These are phyloP conservation scores for Dothideomycetes sp. DNA, from an alignment of 2,329 filamentous ascomycete genomes.

Conservation along the genomic window DNA sequence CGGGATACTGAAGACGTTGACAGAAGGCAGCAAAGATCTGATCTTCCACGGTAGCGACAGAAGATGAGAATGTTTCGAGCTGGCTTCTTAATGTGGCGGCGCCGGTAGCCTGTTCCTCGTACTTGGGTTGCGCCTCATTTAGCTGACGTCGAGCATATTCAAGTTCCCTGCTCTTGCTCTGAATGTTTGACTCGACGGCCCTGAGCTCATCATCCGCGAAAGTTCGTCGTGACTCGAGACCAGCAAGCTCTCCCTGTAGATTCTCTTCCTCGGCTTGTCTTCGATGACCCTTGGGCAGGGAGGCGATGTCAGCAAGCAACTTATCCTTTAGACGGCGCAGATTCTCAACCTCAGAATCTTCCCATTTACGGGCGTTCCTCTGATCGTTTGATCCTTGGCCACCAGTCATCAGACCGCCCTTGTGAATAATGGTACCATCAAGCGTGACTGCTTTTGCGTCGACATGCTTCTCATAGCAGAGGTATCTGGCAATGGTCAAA, in stretches of 20 bases:
- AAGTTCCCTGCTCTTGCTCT: constrained; percentile 75
- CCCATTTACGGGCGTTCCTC: constrained; percentile 65
- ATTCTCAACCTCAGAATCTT: constrained; percentile 81
- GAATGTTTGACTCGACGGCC: constrained; percentile 71
- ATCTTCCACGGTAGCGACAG: constrained; percentile 77
- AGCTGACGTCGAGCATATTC: constrained; percentile 65
- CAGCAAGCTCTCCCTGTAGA: constrained; percentile 68
- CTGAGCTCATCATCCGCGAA: constrained; percentile 67
- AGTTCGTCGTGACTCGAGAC: constrained; percentile 66
- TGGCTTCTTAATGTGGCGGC: constrained; percentile 53
- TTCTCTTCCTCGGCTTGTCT: constrained; percentile 69
- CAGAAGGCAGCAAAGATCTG: constrained; percentile 82
- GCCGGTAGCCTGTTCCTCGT: constrained; percentile 59
- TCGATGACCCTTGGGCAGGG: constrained; percentile 69
- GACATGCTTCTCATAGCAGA: constrained; percentile 76
- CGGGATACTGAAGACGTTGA: constrained; percentile 70
- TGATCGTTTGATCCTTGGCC: constrained; percentile 71
- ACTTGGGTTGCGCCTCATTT: constrained; percentile 67
- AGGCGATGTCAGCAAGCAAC: constrained; percentile 66
- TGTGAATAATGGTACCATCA: constrained; percentile 94
- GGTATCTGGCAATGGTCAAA: constrained; percentile 73
- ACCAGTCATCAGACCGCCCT: constrained; percentile 93
- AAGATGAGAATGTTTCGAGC: constrained; percentile 48
- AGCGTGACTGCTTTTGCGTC: constrained; percentile 91
- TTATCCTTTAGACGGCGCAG: constrained; percentile 69